phyloP scores from a whole-genome alignment of 2,329 filamentous ascomycete species.

The Aspergillus clavatus region DNA sequence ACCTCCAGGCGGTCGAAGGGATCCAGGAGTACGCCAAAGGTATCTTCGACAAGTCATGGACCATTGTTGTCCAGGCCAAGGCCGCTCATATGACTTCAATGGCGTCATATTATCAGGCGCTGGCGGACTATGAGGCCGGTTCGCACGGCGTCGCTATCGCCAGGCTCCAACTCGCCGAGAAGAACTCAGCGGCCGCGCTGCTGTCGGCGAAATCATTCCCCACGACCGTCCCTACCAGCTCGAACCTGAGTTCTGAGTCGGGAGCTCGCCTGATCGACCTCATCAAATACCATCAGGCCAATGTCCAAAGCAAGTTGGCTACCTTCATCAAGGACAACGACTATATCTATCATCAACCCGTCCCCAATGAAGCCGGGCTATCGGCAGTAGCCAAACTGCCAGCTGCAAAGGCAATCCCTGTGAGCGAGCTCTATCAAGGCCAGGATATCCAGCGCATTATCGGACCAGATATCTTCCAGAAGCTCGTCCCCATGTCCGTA shows the following conservation, averaged over 20 bases:
- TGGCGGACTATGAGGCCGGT: conserved; percentile 84
- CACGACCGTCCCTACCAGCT: conserved; percentile 68
- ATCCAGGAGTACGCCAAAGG: conserved; percentile 88
- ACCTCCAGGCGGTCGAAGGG: conserved; percentile 80
- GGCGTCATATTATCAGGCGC: conserved; percentile 88
- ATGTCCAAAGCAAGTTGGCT: conserved; percentile 73
- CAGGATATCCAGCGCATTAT: conserved; percentile 97
- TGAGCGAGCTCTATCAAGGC: conserved; percentile 92
- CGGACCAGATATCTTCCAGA: conserved; percentile 92
- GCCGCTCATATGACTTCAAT: conserved; percentile 75
- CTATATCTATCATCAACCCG: conserved; percentile 92
- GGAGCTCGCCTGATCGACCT: conserved; percentile 70
- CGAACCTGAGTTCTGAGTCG: conserved; percentile 79
- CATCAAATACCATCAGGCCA: conserved; percentile 73
- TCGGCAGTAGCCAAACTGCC: conserved; percentile 82
- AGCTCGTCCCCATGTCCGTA: conserved; percentile 91
- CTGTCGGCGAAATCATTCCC: conserved; percentile 76
- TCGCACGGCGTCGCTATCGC: conserved; percentile 81
- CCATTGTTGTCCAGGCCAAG: conserved; percentile 68
- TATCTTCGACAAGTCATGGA: conserved; percentile 92
- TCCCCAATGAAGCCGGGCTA: conserved; percentile 79
- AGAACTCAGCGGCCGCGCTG: conserved; percentile 70
- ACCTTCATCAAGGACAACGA: conserved; percentile 89
- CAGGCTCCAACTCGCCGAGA: conserved; percentile 75
- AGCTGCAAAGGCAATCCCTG: conserved; percentile 93